Evolutionary conservation across 306 rosid genomes (phyloP).

Genomic region (Argentina anserina): DNA sequence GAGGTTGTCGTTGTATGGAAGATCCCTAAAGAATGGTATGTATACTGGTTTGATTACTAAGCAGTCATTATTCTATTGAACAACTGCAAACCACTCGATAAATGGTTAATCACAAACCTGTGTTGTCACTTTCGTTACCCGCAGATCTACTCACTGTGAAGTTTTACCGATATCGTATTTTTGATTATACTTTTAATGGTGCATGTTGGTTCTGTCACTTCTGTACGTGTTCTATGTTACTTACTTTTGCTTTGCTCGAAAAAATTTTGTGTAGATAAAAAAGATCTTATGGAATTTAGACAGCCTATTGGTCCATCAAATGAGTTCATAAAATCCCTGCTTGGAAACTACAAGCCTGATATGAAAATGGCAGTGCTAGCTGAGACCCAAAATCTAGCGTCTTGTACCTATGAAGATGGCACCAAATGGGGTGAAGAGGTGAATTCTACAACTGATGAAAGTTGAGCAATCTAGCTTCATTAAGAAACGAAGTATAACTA

Average conservation of each 20-base stretch:
- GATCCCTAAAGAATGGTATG: constrained; percentile 1
- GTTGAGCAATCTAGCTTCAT: neutral
- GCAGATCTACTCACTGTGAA: neutral
- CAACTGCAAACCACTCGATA: neutral
- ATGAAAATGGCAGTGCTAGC: constrained; percentile 10
- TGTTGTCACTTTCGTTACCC: neutral
- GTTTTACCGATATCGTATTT: neutral
- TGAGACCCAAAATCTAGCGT: constrained; percentile 47
- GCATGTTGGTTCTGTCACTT: neutral
- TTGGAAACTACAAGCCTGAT: constrained; percentile 20
- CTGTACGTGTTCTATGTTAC: neutral
- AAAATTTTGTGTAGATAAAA: constrained; percentile 14
- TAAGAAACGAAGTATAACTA: neutral
- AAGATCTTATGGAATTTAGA: constrained; percentile 32
- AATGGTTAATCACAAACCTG: neutral
- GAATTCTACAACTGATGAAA: constrained; percentile 1
- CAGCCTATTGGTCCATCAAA: constrained; percentile 49
- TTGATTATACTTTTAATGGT: neutral
- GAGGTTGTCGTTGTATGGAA: constrained; percentile 47
- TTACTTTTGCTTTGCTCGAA: neutral
- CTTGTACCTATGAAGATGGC: constrained; percentile 47
- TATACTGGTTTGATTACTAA: neutral
- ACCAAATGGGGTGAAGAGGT: constrained; percentile 69
- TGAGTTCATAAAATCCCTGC: constrained; percentile 50
- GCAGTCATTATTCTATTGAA: neutral